Percentiles rank a stretch among this genome's conserved stretches.
These are phyloP conservation scores for Adansonia grandidieri DNA, from an alignment of 441 rosid species.

Conservation along the genomic window DNA sequence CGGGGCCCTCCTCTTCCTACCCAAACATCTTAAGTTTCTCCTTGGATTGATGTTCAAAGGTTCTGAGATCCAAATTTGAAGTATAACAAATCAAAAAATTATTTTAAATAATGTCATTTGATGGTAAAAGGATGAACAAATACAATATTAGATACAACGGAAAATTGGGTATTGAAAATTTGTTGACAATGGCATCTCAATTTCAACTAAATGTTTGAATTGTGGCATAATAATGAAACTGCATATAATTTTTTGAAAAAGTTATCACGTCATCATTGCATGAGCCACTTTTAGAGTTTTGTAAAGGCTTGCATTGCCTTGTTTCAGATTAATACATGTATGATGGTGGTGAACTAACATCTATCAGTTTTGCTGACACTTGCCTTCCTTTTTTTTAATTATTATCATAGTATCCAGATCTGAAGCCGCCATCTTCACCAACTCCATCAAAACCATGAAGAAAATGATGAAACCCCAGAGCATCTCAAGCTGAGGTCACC, in stretches of 20 bases:
- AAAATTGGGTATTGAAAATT: not conserved
- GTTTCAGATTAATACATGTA: not conserved
- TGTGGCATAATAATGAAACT: not conserved
- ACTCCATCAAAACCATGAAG: constrained; percentile 50
- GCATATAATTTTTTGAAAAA: not conserved
- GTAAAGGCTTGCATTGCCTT: not conserved
- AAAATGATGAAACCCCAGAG: constrained; percentile 6
- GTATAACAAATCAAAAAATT: not conserved
- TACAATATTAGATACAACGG: not conserved
- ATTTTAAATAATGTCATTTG: not conserved
- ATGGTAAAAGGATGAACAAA: not conserved
- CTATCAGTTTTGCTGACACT: not conserved
- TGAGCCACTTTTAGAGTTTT: not conserved
- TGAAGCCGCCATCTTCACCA: constrained; percentile 65
- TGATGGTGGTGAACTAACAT: not conserved
- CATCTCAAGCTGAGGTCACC: not conserved
- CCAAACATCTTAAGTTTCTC: not conserved
- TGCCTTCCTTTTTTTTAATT: constrained; percentile 1
- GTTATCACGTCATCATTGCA: not conserved
- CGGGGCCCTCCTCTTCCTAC: not conserved
- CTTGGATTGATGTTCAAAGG: not conserved
- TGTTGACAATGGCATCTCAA: not conserved
- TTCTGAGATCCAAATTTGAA: not conserved
- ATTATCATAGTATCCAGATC: constrained; percentile 47
- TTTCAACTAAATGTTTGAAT: not conserved